phyloP scores from a whole-genome alignment of 768 basidiomycete genomes.

The Polyporus arcularius region DNA sequence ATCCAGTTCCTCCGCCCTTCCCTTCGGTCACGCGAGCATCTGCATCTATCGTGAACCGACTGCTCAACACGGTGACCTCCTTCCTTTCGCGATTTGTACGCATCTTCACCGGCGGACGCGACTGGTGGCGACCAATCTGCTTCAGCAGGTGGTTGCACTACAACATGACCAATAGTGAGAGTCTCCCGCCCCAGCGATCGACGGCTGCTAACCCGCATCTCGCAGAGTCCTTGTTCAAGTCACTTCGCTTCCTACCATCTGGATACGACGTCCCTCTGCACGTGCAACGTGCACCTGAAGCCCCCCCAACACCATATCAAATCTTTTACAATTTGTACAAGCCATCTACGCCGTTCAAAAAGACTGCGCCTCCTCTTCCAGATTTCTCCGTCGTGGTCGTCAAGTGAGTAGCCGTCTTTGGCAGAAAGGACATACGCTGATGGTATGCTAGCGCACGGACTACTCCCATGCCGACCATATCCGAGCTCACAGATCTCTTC shows the following conservation, averaged over 20 bases:
- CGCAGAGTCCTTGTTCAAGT: constrained; percentile 66
- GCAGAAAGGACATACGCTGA: not conserved
- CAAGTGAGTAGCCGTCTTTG: constrained; percentile 55
- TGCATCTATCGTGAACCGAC: constrained; percentile 35
- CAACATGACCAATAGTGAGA: constrained; percentile 56
- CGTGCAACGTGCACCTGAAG: constrained; percentile 25
- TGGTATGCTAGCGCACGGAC: constrained; percentile 64
- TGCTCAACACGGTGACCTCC: constrained; percentile 34
- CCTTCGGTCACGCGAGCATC: constrained; percentile 17
- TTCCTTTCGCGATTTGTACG: constrained; percentile 32
- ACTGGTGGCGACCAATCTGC: constrained; percentile 71
- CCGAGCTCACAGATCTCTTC: constrained; percentile 77
- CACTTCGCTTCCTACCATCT: constrained; percentile 71
- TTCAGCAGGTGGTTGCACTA: constrained; percentile 49
- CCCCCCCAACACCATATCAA: constrained; percentile 58
- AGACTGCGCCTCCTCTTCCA: constrained; percentile 72
- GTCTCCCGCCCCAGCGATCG: not conserved
- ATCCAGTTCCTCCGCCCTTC: constrained; percentile 48
- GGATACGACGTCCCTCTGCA: constrained; percentile 57
- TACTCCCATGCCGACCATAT: constrained; percentile 78
- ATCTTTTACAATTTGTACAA: constrained; percentile 93
- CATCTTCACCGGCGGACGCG: constrained; percentile 36
- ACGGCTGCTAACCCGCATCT: constrained; percentile 3
- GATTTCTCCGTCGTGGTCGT: constrained; percentile 88
- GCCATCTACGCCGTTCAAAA: constrained; percentile 82